These are phyloP conservation scores for Cladophialophora carrionii DNA, from an alignment of 2,329 filamentous ascomycete species.

Conservation along the genomic window DNA sequence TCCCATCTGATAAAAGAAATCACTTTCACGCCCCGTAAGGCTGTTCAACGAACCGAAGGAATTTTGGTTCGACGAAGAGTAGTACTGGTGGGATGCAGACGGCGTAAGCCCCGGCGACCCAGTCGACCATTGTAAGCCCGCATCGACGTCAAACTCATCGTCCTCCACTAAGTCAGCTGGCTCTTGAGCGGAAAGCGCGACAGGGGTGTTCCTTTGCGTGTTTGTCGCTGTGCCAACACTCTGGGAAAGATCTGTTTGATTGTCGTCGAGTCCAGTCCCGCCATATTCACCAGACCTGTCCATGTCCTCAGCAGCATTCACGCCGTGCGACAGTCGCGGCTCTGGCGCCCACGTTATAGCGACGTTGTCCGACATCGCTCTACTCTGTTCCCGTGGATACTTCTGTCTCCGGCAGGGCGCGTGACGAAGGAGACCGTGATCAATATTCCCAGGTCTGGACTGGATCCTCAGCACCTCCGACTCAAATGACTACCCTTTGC, in stretches of 20 bases:
- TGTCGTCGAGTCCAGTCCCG: conserved; percentile 10
- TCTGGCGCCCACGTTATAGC: conserved; percentile 34
- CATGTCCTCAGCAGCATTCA: conserved; percentile 7
- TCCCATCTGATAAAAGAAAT: conserved; percentile 11
- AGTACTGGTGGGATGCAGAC: conserved; percentile 19
- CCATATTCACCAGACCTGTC: background rate
- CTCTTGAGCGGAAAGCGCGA: conserved; percentile 26
- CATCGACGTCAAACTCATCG: conserved; percentile 18
- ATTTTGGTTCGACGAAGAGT: conserved; percentile 26
- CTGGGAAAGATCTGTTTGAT: conserved; percentile 12
- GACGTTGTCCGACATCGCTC: conserved; percentile 29
- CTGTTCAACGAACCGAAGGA: conserved; percentile 32
- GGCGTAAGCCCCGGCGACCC: conserved; percentile 18
- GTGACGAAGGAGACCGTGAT: conserved; percentile 19
- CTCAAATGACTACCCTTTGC: conserved; percentile 18
- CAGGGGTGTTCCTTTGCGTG: conserved; percentile 34
- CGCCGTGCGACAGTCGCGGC: conserved; percentile 16
- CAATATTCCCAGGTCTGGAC: conserved; percentile 2
- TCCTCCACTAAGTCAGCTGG: conserved; percentile 27
- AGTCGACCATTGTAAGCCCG: conserved; percentile 8
- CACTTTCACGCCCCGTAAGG: conserved; percentile 20
- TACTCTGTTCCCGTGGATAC: background rate
- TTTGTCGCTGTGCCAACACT: conserved; percentile 23
- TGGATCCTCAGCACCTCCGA: conserved; percentile 12
- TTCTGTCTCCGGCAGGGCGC: conserved; percentile 7